phyloP scores from a whole-genome alignment of 1,284 basidiomycete genomes.

The Sanghuangporus sanghuang region DNA sequence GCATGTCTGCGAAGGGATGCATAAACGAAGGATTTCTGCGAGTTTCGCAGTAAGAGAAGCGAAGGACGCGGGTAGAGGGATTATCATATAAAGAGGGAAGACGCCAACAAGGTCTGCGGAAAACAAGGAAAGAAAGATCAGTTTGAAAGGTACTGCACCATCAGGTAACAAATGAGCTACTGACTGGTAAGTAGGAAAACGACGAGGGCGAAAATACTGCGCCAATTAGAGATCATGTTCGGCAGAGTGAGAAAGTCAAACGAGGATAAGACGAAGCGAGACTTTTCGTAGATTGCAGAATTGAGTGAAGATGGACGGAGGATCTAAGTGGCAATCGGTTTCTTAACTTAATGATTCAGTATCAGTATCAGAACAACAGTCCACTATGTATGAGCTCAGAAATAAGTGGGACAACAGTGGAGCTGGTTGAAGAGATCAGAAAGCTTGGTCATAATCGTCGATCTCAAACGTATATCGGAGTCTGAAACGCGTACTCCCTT shows the following conservation, averaged over 20 bases:
- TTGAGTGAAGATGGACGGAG: too few species aligned
- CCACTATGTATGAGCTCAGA: too few species aligned
- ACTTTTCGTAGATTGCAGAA: too few species aligned
- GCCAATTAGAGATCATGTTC: conserved; percentile 10
- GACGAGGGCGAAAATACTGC: conserved; percentile 13
- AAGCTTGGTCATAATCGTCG: too few species aligned
- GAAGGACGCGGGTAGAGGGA: conserved; percentile 29
- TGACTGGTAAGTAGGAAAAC: conserved; percentile 45
- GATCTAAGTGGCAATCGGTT: too few species aligned
- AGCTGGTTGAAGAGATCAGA: too few species aligned
- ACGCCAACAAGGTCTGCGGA: conserved; percentile 58
- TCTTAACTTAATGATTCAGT: too few species aligned
- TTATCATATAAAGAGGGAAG: conserved; percentile 50
- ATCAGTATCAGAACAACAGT: too few species aligned
- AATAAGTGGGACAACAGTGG: too few species aligned
- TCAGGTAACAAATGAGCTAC: conserved; percentile 23
- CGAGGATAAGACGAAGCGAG: too few species aligned
- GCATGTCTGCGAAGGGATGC: conserved; percentile 15
- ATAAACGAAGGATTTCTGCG: conserved; percentile 18
- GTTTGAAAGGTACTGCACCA: neutral
- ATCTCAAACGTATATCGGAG: too few species aligned
- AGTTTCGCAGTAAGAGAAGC: neutral
- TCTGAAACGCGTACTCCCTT: too few species aligned
- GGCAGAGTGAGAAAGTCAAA: neutral
- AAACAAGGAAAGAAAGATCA: neutral